Evolutionary conservation across 2,329 filamentous ascomycete genomes (phyloP), one percentile per base, ranked within the genome.

Genomic region (Acephala macrosclerotiorum): DNA sequence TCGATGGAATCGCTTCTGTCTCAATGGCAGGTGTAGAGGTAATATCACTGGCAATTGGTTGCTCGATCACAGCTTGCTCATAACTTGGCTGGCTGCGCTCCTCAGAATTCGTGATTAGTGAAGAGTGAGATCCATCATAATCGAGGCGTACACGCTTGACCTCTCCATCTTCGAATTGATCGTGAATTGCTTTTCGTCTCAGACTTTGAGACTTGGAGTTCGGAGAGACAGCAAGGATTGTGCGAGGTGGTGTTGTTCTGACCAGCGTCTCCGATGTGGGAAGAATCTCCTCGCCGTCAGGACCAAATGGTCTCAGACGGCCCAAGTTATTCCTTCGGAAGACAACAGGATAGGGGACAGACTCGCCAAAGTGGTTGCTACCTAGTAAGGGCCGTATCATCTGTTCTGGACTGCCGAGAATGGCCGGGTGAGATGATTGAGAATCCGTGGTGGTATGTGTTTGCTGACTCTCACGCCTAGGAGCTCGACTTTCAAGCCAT

Each of bases 151-250:
- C 40, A 58, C 70, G 71, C 49, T 75, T 74, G 18, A 63, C 42
- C 25, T 53, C 49, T 14, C 33, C 42, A 18, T 29, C 49, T 42
- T 68, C 60, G 18, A 69, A 22, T 12, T 63, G 65, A 16, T 69
- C 63, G n/a, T 58, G 11, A 12, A 70, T 68, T 16, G 65, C 66
- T 45, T 70, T 73, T 14, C 70, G 70, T 25, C 73, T 65, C 14
- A 69, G 29, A 18, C 29, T 56, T 51, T 72, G 71, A 20, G 69
- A 71, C 14, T 36, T 66, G 11, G 68, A 69, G 18, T 63, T 47
- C 25, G 69, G 71, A 12, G 71, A 72, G 12, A 47, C 35, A 35
- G 59, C 29, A 38, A 14, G 12, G 25, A 59, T 61, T 20, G 61
- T 22, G 20, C 20, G 58, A 38, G 64, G 58, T 22, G 66, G 58